A percentile compares a stretch with the other conserved stretches of the same genome.
Conservation (phyloP, 495 filamentous ascomycete species). For the Podospora tetraspora region DNA sequence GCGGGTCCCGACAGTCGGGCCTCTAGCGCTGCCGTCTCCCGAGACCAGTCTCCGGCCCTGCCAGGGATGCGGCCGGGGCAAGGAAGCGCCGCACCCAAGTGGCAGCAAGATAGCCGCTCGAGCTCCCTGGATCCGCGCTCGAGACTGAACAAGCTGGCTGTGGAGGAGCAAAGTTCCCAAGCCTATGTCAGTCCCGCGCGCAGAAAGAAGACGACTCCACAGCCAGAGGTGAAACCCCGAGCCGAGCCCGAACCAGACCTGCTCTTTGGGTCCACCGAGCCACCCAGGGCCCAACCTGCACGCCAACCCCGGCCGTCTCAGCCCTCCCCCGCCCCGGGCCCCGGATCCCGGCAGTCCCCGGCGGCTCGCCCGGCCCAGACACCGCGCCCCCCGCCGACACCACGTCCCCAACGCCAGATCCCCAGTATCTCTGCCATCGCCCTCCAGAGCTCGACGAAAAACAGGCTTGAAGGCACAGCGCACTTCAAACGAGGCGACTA, state of each 20-base stretch:
- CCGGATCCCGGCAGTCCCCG: conserved; percentile 41
- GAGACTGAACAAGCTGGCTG: conserved; percentile 60
- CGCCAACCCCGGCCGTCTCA: conserved; percentile 28
- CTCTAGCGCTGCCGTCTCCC: conserved; percentile 25
- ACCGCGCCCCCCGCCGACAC: conserved; percentile 35
- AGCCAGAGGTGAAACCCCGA: conserved; percentile 39
- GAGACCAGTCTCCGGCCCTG: conserved; percentile 45
- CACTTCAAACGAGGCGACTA: conserved; percentile 95
- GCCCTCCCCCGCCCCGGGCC: conserved; percentile 26
- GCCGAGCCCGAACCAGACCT: conserved; percentile 53
- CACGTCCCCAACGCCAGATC: conserved; percentile 54
- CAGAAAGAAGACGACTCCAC: conserved; percentile 58
- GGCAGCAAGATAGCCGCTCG: conserved; percentile 44
- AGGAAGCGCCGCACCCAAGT: conserved; percentile 32
- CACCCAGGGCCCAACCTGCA: conserved; percentile 18
- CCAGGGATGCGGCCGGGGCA: conserved; percentile 23
- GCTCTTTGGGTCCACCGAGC: conserved; percentile 43
- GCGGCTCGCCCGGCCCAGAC: conserved; percentile 29
- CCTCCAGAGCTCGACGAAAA: conserved; percentile 64
- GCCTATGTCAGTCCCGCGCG: conserved; percentile 89
- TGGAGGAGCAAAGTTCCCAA: conserved; percentile 76
- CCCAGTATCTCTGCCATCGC: conserved; percentile 62
- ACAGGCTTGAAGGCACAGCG: conserved; percentile 71
- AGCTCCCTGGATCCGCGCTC: conserved; percentile 48
- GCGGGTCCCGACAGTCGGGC: conserved; percentile 21